phyloP scores from a whole-genome alignment of 768 basidiomycete species.

The Mycena vitilis region DNA sequence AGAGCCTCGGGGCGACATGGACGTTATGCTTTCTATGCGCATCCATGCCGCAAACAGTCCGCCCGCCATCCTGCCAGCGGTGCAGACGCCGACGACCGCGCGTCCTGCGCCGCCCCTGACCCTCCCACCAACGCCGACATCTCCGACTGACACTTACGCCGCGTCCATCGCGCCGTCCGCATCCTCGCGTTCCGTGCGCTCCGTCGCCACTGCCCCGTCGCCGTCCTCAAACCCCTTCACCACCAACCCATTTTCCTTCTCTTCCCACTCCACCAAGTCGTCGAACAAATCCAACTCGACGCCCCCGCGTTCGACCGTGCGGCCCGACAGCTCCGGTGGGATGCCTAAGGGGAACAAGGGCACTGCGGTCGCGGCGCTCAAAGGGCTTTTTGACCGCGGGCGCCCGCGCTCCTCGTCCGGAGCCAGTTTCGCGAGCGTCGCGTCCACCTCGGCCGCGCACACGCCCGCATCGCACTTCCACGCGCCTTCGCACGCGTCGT shows the following conservation, averaged over 20 bases:
- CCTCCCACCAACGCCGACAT: slow-evolving; percentile 42
- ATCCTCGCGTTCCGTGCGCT: slow-evolving; percentile 57
- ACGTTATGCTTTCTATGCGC: slow-evolving; percentile 86
- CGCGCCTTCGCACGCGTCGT: slow-evolving; percentile 29
- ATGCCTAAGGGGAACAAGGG: slow-evolving; percentile 1
- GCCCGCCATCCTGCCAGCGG: slow-evolving; percentile 31
- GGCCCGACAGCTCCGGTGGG: neutral
- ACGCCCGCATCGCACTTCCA: neutral
- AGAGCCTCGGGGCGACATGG: slow-evolving; percentile 84
- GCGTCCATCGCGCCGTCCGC: slow-evolving; percentile 48
- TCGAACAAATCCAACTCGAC: neutral
- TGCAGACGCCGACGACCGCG: slow-evolving; percentile 38
- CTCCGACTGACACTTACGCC: slow-evolving; percentile 51
- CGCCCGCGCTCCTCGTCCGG: slow-evolving; percentile 47
- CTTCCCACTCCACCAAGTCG: slow-evolving; percentile 9
- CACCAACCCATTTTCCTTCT: slow-evolving; percentile 30
- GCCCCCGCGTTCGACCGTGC: neutral
- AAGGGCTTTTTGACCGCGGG: slow-evolving; percentile 67
- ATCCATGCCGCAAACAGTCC: slow-evolving; percentile 45
- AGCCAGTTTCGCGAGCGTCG: slow-evolving; percentile 7
- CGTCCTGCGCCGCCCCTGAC: slow-evolving; percentile 34
- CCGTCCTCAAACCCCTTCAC: slow-evolving; percentile 35
- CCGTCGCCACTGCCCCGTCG: slow-evolving; percentile 55
- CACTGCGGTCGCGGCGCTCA: slow-evolving; percentile 65
- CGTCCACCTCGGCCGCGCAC: neutral